Evolutionary conservation across 108 stramenopile genomes (phyloP).

Genomic region (Mediolabrus comicus): DNA sequence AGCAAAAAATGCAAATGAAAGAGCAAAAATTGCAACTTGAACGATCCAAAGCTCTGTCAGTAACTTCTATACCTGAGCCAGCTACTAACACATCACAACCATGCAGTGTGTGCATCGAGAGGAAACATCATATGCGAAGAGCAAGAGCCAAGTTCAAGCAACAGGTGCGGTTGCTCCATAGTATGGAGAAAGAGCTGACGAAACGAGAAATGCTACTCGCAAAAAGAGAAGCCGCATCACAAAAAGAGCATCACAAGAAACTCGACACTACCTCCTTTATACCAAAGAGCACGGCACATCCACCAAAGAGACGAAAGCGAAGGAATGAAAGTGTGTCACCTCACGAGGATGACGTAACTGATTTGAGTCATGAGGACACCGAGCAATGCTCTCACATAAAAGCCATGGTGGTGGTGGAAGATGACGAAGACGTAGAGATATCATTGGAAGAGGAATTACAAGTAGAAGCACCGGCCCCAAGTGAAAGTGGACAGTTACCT

Average conservation of each 20-base stretch:
- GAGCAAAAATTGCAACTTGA: slow-evolving; percentile 32
- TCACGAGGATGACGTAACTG: background rate
- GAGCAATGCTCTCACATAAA: background rate
- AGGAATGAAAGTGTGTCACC: too few species aligned
- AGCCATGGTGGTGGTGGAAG: too few species aligned
- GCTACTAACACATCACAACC: too few species aligned
- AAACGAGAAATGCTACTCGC: slow-evolving; percentile 10
- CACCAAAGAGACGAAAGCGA: background rate
- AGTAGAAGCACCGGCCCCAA: background rate
- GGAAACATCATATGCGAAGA: slow-evolving; percentile 5
- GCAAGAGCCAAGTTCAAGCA: slow-evolving; percentile 5
- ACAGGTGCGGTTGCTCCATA: slow-evolving; percentile 1
- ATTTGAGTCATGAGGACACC: too few species aligned
- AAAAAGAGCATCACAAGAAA: background rate
- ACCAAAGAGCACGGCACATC: background rate
- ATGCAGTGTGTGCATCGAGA: slow-evolving; percentile 8
- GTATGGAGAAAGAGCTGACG: slow-evolving; percentile 5
- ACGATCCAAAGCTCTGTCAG: background rate
- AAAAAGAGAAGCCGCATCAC: background rate
- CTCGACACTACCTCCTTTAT: background rate
- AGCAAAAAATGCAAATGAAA: slow-evolving; percentile 12
- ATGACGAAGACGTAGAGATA: background rate
- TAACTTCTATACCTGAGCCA: background rate
- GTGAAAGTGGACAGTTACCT: background rate
- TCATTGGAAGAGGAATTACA: too few species aligned